Evolutionary conservation across 2,329 filamentous ascomycete species (phyloP).

Genomic region (Apiospora kogelbergensis): DNA sequence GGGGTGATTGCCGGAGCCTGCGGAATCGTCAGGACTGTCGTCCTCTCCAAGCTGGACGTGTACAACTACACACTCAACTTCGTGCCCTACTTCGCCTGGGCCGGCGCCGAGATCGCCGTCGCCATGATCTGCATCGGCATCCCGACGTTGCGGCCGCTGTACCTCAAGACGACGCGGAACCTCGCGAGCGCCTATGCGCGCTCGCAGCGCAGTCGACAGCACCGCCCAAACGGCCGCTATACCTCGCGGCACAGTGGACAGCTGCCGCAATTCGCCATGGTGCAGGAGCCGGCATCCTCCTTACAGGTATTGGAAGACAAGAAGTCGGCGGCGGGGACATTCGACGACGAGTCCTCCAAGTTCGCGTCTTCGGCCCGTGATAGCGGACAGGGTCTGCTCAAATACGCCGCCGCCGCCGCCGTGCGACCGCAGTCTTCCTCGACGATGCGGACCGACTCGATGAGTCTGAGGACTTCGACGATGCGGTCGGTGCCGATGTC

Average conservation of each 20-base stretch:
- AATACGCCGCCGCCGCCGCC: neutral
- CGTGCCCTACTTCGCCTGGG: constrained; percentile 30
- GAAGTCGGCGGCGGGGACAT: neutral
- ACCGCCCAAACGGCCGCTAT: constrained; percentile 17
- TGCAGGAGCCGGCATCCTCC: neutral
- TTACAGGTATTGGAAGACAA: neutral
- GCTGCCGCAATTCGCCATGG: constrained; percentile 30
- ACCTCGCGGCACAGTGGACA: constrained; percentile 17
- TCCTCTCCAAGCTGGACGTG: constrained; percentile 25
- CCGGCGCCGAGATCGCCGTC: constrained; percentile 29
- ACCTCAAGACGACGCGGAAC: constrained; percentile 19
- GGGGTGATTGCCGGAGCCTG: constrained; percentile 34
- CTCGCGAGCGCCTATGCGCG: neutral
- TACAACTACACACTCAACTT: constrained; percentile 29
- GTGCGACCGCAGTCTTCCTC: constrained; percentile 18
- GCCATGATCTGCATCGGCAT: constrained; percentile 29
- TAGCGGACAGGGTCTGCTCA: constrained; percentile 31
- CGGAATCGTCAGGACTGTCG: constrained; percentile 30
- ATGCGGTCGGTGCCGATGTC: constrained; percentile 10
- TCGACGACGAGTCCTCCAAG: constrained; percentile 12
- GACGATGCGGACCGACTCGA: constrained; percentile 23
- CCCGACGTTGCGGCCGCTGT: constrained; percentile 27
- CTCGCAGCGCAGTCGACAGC: constrained; percentile 20
- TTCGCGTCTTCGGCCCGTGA: constrained; percentile 21
- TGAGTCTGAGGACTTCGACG: neutral